Conservation (phyloP, 2,329 filamentous ascomycete genomes). For the Monosporascus sp. region DNA sequence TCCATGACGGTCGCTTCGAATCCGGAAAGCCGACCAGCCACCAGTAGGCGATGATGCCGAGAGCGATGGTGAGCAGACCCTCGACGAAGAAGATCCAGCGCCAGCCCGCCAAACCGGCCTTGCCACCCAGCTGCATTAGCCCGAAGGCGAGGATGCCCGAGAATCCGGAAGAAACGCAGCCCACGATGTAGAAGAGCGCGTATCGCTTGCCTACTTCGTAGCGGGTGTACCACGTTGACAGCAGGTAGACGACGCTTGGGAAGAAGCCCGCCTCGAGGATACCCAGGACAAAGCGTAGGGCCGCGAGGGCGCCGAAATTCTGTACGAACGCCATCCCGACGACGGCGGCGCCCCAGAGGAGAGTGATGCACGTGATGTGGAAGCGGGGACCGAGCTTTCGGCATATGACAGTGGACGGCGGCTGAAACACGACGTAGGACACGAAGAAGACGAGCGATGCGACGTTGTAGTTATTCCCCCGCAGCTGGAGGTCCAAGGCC, state of each 20-base stretch:
- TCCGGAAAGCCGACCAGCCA: slow-evolving; percentile 47
- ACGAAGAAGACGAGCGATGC: slow-evolving; percentile 70
- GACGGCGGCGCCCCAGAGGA: slow-evolving; percentile 57
- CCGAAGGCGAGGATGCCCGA: slow-evolving; percentile 66
- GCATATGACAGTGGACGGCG: slow-evolving; percentile 63
- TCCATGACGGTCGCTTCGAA: slow-evolving; percentile 29
- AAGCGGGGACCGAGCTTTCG: slow-evolving; percentile 59
- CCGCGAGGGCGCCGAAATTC: slow-evolving; percentile 46
- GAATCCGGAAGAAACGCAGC: slow-evolving; percentile 60
- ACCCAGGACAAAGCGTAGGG: slow-evolving; percentile 54
- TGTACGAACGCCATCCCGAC: slow-evolving; percentile 60
- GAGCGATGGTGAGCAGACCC: slow-evolving; percentile 46
- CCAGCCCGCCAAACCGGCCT: slow-evolving; percentile 52
- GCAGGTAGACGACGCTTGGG: slow-evolving; percentile 62
- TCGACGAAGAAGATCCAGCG: slow-evolving; percentile 62
- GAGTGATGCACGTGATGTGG: slow-evolving; percentile 48
- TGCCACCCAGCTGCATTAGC: slow-evolving; percentile 58
- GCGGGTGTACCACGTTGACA: slow-evolving; percentile 67
- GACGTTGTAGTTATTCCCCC: slow-evolving; percentile 36
- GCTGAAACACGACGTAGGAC: slow-evolving; percentile 66
- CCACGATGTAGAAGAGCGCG: slow-evolving; percentile 63
- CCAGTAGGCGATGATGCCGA: slow-evolving; percentile 34
- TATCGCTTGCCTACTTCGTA: slow-evolving; percentile 67
- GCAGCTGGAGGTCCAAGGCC: slow-evolving; percentile 39
- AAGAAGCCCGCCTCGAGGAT: slow-evolving; percentile 67